These are phyloP conservation scores for Cutaneotrichosporon cutaneum DNA, from an alignment of 1,284 basidiomycete genomes.

Conservation along the genomic window DNA sequence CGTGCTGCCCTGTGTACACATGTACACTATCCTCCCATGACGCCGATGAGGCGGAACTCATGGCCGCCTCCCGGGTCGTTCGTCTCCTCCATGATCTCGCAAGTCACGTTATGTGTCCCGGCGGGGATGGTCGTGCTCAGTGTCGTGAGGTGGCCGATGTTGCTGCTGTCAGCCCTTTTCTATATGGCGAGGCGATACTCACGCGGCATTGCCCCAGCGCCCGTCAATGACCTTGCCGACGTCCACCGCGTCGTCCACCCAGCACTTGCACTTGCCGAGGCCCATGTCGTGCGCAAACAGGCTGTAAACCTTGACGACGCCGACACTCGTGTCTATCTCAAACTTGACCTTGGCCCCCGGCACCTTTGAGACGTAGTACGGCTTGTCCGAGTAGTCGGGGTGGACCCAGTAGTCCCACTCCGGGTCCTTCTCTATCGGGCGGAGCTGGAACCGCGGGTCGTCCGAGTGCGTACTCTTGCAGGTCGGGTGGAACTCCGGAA, in stretches of 20 bases:
- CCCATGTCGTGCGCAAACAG: conserved; percentile 44
- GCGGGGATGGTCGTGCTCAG: conserved; percentile 10
- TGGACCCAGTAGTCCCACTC: conserved; percentile 51
- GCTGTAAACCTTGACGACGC: conserved; percentile 49
- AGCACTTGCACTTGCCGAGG: conserved; percentile 47
- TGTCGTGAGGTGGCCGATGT: conserved; percentile 24
- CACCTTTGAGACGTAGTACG: conserved; percentile 40
- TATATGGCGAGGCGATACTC: conserved; percentile 9
- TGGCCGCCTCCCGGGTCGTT: conserved; percentile 19
- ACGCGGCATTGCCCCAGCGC: conserved; percentile 35
- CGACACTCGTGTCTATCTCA: conserved; percentile 43
- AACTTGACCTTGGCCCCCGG: conserved; percentile 44
- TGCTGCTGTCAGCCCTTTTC: conserved; percentile 23
- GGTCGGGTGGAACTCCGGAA: conserved; percentile 38
- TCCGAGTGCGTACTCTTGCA: conserved; percentile 40
- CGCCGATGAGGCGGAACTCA: conserved; percentile 22
- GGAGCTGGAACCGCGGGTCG: conserved; percentile 42
- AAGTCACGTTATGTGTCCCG: conserved; percentile 20
- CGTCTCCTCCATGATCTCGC: conserved; percentile 23
- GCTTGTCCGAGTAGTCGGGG: conserved; percentile 47
- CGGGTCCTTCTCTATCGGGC: conserved; percentile 29
- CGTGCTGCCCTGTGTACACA: not conserved
- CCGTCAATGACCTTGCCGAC: conserved; percentile 33
- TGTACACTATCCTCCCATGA: conserved; percentile 15
- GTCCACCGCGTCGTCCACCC: conserved; percentile 42